These are phyloP conservation scores for Linnemannia zychae DNA, from an alignment of 192 early-diverging fungal genomes.

Conservation along the genomic window DNA sequence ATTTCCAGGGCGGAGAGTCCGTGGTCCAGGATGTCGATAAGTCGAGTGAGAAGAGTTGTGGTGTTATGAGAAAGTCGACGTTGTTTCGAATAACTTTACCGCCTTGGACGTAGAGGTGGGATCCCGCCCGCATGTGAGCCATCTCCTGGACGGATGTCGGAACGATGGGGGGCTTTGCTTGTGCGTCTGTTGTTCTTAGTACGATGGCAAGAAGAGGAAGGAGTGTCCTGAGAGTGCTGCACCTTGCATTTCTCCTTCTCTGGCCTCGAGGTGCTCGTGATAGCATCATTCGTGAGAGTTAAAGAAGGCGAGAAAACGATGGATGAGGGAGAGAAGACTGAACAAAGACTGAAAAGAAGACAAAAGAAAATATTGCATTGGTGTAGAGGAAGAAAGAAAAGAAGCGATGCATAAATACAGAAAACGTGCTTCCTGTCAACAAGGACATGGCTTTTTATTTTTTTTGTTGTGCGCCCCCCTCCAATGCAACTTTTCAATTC, in stretches of 20 bases:
- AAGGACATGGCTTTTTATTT: too few species aligned
- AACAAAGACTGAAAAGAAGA: not conserved
- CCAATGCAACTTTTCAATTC: too few species aligned
- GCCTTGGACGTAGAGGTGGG: slow-evolving; percentile 20
- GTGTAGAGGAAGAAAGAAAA: not conserved
- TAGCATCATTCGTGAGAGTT: not conserved
- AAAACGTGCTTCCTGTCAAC: too few species aligned
- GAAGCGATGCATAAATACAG: not conserved
- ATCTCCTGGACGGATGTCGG: slow-evolving; percentile 12
- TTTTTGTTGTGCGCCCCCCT: too few species aligned
- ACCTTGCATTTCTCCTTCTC: not conserved
- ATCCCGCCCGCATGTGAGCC: slow-evolving; percentile 17
- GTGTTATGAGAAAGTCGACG: not conserved
- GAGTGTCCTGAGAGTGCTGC: not conserved
- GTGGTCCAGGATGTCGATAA: slow-evolving; percentile 7
- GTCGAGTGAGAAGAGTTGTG: slow-evolving; percentile 18
- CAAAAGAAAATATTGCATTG: too few species aligned
- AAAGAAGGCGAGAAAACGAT: not conserved
- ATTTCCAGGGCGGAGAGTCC: slow-evolving; percentile 10
- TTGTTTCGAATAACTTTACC: not conserved
- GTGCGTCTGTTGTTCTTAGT: not conserved
- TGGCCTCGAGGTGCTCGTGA: not conserved
- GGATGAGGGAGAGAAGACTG: not conserved
- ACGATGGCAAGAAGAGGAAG: not conserved
- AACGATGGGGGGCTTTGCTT: not conserved